phyloP scores from a whole-genome alignment of 2,329 filamentous ascomycete genomes.

The Fusarium sterilihyphosum region DNA sequence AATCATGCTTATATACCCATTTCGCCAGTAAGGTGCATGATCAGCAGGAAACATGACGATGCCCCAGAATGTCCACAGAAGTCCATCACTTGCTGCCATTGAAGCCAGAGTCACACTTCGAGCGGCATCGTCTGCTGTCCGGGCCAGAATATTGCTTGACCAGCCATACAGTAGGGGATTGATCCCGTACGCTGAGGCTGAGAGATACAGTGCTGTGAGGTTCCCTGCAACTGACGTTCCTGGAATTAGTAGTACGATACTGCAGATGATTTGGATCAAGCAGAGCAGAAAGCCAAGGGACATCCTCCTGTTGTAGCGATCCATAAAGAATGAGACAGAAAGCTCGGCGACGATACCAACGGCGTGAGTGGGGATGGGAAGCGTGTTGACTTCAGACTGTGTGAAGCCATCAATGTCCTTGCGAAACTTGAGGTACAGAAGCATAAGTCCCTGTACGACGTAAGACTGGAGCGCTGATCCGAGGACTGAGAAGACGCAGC shows the following conservation, averaged over 20 bases:
- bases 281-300: slow-evolving; percentile 23
- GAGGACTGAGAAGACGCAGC: slow-evolving; percentile 46
- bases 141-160: slow-evolving; percentile 37
- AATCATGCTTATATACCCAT: slow-evolving; percentile 43
- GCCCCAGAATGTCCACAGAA: slow-evolving; percentile 58
- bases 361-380: slow-evolving; percentile 39
- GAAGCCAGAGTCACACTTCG: slow-evolving; percentile 52
- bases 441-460: slow-evolving; percentile 39
- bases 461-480: slow-evolving; percentile 35
- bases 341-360: slow-evolving; percentile 41
- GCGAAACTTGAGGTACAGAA: slow-evolving; percentile 39
- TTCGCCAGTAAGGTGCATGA: slow-evolving; percentile 54
- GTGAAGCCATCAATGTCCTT: slow-evolving; percentile 32
- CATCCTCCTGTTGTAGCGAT: slow-evolving; percentile 19
- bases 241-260: slow-evolving; percentile 30
- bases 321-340: slow-evolving; percentile 30
- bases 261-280: slow-evolving; percentile 26
- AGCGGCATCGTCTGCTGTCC: slow-evolving; percentile 50
- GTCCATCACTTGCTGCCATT: slow-evolving; percentile 53
- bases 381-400: slow-evolving; percentile 41
- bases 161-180: slow-evolving; percentile 41
- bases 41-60: slow-evolving; percentile 54
- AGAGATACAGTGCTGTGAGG: slow-evolving; percentile 33
- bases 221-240: slow-evolving; percentile 33
- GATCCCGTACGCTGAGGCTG: slow-evolving; percentile 38